These are phyloP conservation scores for Bauhinia variegata DNA, from an alignment of 306 rosid genomes.

Conservation along the genomic window DNA sequence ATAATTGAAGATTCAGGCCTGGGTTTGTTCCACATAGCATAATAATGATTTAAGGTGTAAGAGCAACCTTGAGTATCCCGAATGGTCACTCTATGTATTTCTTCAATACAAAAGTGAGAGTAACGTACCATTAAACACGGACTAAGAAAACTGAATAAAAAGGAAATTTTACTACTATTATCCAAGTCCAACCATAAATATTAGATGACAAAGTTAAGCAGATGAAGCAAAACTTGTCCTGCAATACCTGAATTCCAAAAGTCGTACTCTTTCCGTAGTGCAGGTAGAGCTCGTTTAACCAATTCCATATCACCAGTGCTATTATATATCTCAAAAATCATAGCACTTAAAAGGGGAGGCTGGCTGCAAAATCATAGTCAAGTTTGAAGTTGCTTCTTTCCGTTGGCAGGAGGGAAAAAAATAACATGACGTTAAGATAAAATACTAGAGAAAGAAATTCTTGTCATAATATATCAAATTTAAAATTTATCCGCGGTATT, in stretches of 20 bases:
- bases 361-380: slow-evolving; percentile 63
- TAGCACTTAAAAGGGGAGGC: slow-evolving; percentile 94
- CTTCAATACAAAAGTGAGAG: slow-evolving; percentile 45
- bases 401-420: slow-evolving; percentile 9
- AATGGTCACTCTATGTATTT: slow-evolving; percentile 68
- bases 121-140: slow-evolving; percentile 23
- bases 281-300: slow-evolving; percentile 70
- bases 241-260: slow-evolving; percentile 90
- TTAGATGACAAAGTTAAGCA: slow-evolving; percentile 3
- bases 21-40: slow-evolving; percentile 91
- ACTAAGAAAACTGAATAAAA: slow-evolving; percentile 15
- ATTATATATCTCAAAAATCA: slow-evolving; percentile 72
- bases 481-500: slow-evolving; percentile 7
- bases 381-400: slow-evolving; percentile 16
- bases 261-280: slow-evolving; percentile 72
- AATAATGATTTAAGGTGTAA: slow-evolving; percentile 67
- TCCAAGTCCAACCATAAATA: slow-evolving; percentile 9
- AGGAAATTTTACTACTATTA: slow-evolving; percentile 25
- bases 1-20: slow-evolving; percentile 77
- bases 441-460: slow-evolving; percentile 14
- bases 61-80: slow-evolving; percentile 55
- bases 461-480: not conserved
- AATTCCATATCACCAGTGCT: slow-evolving; percentile 66
- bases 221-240: slow-evolving; percentile 23
- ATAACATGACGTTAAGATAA: slow-evolving; percentile 2